These are phyloP conservation scores for Suhomyces terraborum DNA, from an alignment of 1,139 yeast species.

Conservation along the genomic window DNA sequence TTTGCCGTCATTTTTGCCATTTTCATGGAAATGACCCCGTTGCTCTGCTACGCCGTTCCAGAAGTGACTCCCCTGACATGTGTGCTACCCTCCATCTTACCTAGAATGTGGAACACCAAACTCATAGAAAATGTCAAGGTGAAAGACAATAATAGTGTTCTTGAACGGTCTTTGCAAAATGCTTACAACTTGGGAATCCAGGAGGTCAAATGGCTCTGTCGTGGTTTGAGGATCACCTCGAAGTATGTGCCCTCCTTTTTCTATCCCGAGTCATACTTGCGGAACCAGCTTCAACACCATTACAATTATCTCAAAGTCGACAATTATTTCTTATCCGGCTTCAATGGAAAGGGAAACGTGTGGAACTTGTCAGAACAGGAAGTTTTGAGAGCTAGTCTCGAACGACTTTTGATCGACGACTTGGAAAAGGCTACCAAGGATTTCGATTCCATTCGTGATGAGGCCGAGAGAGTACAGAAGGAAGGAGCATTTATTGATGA, in stretches of 20 bases:
- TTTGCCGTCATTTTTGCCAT: constrained; percentile 60
- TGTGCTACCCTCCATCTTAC: constrained; percentile 53
- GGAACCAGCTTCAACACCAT: constrained; percentile 41
- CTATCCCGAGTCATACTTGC: constrained; percentile 41
- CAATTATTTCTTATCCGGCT: constrained; percentile 48
- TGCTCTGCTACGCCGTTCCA: constrained; percentile 60
- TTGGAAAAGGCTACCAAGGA: constrained; percentile 22
- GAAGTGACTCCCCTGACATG: constrained; percentile 72
- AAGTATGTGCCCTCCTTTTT: constrained; percentile 40
- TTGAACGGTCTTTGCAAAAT: constrained; percentile 26
- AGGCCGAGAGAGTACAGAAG: constrained; percentile 15
- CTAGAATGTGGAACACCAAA: constrained; percentile 35
- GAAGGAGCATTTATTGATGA: constrained; percentile 21
- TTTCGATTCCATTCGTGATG: constrained; percentile 19
- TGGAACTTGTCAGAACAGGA: constrained; percentile 50
- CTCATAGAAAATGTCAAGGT: constrained; percentile 8
- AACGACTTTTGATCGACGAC: constrained; percentile 47
- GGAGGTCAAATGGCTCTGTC: constrained; percentile 37
- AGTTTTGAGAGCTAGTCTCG: constrained; percentile 48
- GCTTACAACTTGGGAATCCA: constrained; percentile 44
- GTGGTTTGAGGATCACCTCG: constrained; percentile 40
- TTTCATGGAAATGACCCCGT: constrained; percentile 66
- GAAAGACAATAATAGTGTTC: neutral
- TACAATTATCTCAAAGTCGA: constrained; percentile 53
- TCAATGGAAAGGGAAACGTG: constrained; percentile 47